Base-by-base conservation (phyloP, 2,329 filamentous ascomycete species). In the Oidium heveae region DNA sequence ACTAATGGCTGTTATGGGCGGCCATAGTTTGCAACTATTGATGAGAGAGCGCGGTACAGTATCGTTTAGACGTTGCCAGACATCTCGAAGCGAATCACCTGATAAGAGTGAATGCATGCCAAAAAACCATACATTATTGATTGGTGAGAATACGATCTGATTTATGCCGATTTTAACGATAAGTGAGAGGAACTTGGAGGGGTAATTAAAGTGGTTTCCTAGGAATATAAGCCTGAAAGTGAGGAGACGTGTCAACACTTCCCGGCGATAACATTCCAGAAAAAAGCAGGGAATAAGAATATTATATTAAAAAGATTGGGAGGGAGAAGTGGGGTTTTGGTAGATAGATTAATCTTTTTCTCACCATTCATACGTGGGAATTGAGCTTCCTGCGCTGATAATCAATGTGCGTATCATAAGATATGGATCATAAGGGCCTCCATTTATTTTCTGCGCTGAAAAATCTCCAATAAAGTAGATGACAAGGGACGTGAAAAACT, bases 11-110 rank as follows among this genome's bases (percentile, higher is more conserved):
- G 83, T 93, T 16, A 94, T 82, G 0, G 79, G 78, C 0, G 88
- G 89, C 88, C 88, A 95, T 24, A 95, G 67, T 69, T 93, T 94
- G 66, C 80, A 79, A 57, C 81, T 84, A 66, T 91, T 94, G 63
- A 78, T 66, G 63, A 85, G 77, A 63, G 81, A 87, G 24, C 74
- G 72, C 0, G 87, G 86, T 0, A 94, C 82, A 0, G 87, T 88
- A 56, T 79, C 72, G 60, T 74, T 75, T 56, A 95, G 73, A 54
- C 85, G 79, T 61, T 84, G 77, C 66, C 76, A 75, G 0, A 82
- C 76, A 55, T 85, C 81, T 1, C 58, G 64, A 1, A 79, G 63
- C 0, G 72, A 74, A 32, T 82, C 80, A 39, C 86, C 87, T 0
- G 79, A 74, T 1, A 93, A 71, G 4, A 87, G 69, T 0, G 84